Conservation (phyloP, 768 basidiomycete genomes). For the Roridomyces roridus region DNA sequence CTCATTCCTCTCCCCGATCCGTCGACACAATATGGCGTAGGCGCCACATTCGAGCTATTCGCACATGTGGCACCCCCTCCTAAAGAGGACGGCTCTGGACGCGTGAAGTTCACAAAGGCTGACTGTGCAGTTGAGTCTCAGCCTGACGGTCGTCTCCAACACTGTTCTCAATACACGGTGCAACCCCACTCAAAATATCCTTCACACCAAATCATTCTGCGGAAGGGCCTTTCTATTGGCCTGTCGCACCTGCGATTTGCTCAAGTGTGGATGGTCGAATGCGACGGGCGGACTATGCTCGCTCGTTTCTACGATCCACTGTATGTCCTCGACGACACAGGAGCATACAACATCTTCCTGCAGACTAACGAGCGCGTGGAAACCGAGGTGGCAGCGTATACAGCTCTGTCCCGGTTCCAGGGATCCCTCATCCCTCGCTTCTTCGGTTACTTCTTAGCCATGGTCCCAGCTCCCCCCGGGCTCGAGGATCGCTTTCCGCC, state of each 20-base stretch:
- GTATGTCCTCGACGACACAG: neutral
- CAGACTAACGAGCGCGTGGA: neutral
- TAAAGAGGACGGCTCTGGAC: too few species aligned
- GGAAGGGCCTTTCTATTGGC: neutral
- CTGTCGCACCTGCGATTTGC: neutral
- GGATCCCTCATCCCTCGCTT: neutral
- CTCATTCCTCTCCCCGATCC: too few species aligned
- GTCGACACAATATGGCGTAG: too few species aligned
- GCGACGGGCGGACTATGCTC: neutral
- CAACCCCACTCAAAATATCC: neutral
- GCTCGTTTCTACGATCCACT: conserved; percentile 1
- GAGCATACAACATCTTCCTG: neutral
- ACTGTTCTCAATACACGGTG: neutral
- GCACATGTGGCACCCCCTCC: too few species aligned
- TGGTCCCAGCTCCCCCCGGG: neutral
- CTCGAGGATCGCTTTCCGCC: neutral
- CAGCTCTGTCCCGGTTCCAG: neutral
- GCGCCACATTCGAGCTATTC: too few species aligned
- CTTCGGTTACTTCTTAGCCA: neutral
- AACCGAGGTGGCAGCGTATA: neutral
- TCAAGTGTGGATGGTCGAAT: neutral
- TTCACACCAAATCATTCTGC: neutral
- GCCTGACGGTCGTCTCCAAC: too few species aligned
- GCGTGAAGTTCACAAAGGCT: too few species aligned
- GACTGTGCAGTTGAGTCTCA: too few species aligned